Percentiles rank a stretch among this genome's conserved stretches.
Conservation (phyloP, 2,329 filamentous ascomycete genomes). For the Epichloe aotearoae region DNA sequence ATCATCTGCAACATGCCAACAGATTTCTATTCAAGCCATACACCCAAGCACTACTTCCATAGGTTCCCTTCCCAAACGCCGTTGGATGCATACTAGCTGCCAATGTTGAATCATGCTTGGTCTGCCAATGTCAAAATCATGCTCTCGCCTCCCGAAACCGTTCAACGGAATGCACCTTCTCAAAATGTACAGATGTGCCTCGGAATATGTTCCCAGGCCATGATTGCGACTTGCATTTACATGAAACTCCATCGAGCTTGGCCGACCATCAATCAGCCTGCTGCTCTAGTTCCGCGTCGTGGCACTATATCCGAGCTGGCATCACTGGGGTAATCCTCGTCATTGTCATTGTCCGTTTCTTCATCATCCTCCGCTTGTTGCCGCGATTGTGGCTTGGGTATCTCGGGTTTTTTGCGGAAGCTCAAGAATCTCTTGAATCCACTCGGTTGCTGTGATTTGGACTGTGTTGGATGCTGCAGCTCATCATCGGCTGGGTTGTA, state of each 20-base stretch:
- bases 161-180: background rate
- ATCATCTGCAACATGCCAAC: background rate
- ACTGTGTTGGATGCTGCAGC: slow-evolving; percentile 4
- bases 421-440: slow-evolving; percentile 34
- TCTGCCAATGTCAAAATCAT: too few relatives aligned
- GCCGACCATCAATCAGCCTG: background rate
- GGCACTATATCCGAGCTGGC: slow-evolving; percentile 5
- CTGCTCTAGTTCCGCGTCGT: background rate
- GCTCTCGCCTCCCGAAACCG: background rate
- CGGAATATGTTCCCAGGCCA: too few relatives aligned
- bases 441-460: slow-evolving; percentile 18
- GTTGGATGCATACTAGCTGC: background rate
- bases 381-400: slow-evolving; percentile 5
- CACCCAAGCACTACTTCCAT: background rate
- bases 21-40: background rate
- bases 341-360: slow-evolving; percentile 12
- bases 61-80: background rate
- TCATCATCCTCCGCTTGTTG: slow-evolving; percentile 12
- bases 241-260: background rate
- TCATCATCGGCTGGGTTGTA: slow-evolving; percentile 31
- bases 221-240: too few relatives aligned
- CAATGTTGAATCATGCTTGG: background rate
- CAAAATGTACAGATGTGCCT: too few relatives aligned
- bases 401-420: slow-evolving; percentile 24
- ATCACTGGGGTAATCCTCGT: slow-evolving; percentile 9